Conservation (phyloP, 1,139 yeast species). For the Magnusiomyces starmeri region DNA sequence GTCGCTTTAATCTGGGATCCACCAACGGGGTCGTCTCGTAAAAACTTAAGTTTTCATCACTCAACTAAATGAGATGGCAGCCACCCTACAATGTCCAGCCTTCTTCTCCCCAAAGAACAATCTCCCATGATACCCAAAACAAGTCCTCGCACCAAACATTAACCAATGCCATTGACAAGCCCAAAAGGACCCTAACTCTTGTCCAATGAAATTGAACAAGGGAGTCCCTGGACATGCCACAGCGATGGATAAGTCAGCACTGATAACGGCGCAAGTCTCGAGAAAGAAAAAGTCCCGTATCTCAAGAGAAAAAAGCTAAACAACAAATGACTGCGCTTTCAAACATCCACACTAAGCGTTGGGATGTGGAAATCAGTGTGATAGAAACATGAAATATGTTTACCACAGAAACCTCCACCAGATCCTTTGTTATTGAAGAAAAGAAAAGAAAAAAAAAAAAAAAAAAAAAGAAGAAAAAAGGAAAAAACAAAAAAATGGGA, state of each 20-base stretch:
- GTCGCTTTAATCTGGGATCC: constrained; percentile 30
- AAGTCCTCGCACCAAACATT: constrained; percentile 17
- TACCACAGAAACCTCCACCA: constrained; percentile 13
- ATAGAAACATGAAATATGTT: constrained; percentile 13
- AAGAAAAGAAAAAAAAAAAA: constrained; percentile 23
- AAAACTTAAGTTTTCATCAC: constrained; percentile 23
- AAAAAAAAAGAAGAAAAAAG: constrained; percentile 15
- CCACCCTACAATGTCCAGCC: constrained; percentile 15
- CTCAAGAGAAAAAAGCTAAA: background rate
- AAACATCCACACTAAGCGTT: constrained; percentile 31
- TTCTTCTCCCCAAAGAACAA: constrained; percentile 21
- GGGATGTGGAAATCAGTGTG: constrained; percentile 18
- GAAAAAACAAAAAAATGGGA: constrained; percentile 22
- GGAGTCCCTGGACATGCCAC: constrained; percentile 20
- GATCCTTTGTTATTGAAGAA: constrained; percentile 11
- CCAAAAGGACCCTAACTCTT: constrained; percentile 25
- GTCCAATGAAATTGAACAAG: constrained; percentile 15
- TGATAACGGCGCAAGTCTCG: constrained; percentile 8
- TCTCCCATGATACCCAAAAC: constrained; percentile 4
- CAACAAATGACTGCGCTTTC: constrained; percentile 11
- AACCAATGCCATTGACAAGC: constrained; percentile 18
- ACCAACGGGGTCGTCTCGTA: constrained; percentile 37
- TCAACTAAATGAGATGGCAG: constrained; percentile 18
- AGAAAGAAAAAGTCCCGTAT: background rate
- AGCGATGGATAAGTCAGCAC: constrained; percentile 22